Conservation (phyloP, 2,329 filamentous ascomycete genomes). For the Coleophoma crateriformis region DNA sequence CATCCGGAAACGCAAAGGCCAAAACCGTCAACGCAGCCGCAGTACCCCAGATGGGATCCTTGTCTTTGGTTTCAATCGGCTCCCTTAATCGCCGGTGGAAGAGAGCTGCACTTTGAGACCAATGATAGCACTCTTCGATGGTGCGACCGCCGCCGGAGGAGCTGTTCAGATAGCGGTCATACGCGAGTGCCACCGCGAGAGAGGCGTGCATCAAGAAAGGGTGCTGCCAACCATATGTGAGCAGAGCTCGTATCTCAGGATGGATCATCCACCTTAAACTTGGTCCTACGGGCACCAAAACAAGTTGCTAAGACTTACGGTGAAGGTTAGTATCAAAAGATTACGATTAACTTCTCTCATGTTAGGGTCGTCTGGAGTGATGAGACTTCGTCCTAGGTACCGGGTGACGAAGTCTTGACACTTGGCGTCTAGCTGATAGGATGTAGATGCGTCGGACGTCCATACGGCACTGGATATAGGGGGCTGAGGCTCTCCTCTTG, state of each 20-base stretch:
- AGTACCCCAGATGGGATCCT: conserved; percentile 40
- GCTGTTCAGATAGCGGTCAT: conserved; percentile 37
- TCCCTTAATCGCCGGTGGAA: conserved; percentile 36
- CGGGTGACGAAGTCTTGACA: conserved; percentile 36
- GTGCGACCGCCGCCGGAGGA: conserved; percentile 15
- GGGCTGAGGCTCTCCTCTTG: conserved; percentile 15
- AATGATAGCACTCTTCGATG: conserved; percentile 36
- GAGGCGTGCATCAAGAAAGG: conserved; percentile 49
- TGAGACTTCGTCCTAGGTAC: conserved; percentile 32
- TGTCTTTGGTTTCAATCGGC: conserved; percentile 29
- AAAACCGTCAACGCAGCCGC: conserved; percentile 38
- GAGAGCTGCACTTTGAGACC: conserved; percentile 38
- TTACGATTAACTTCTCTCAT: conserved; percentile 32
- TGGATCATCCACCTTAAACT: too few relatives aligned
- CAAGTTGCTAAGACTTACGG: conserved; percentile 30
- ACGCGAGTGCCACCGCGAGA: conserved; percentile 43
- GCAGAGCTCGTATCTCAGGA: conserved; percentile 3
- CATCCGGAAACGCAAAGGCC: conserved; percentile 37
- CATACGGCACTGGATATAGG: conserved; percentile 28
- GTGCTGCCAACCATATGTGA: conserved; percentile 23
- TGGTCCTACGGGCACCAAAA: too few relatives aligned
- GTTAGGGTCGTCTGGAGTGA: conserved; percentile 29
- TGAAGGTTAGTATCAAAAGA: conserved; percentile 31
- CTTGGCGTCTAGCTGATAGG: conserved; percentile 30
- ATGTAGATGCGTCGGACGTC: conserved; percentile 26